Evolutionary conservation across 73 alveolate genomes (phyloP).

Genomic region (Blepharisma japonicum): DNA sequence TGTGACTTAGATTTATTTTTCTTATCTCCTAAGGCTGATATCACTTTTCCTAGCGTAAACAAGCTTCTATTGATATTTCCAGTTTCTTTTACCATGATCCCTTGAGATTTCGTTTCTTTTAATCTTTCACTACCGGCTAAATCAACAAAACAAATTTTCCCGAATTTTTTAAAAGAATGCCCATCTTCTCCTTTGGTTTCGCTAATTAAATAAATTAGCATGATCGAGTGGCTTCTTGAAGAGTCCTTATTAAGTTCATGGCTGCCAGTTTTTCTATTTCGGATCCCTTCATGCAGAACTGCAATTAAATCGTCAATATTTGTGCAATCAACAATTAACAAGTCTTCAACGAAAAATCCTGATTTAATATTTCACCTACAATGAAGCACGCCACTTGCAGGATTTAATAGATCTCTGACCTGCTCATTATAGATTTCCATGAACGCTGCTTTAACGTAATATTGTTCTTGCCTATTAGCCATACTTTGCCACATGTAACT

Average conservation of each 20-base stretch:
- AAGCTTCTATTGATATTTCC: constrained; percentile 94
- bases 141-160: constrained; percentile 97
- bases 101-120: constrained; percentile 93
- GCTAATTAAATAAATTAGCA: constrained; percentile 89
- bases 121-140: constrained; percentile 98
- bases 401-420: constrained; percentile 86
- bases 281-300: constrained; percentile 98
- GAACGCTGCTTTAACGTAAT: constrained; percentile 88
- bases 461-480: constrained; percentile 78
- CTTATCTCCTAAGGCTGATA: constrained; percentile 72
- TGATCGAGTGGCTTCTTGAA: constrained; percentile 93
- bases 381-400: constrained; percentile 77
- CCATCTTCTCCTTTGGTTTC: constrained; percentile 86
- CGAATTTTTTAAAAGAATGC: constrained; percentile 91
- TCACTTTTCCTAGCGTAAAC: constrained; percentile 96
- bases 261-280: constrained; percentile 93
- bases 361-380: constrained; percentile 96
- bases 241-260: constrained; percentile 98
- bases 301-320: constrained; percentile 88
- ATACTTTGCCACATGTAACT: constrained; percentile 85
- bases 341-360: constrained; percentile 98
- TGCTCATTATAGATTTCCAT: constrained; percentile 92
- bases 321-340: constrained; percentile 96
- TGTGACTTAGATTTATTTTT: constrained; percentile 68
- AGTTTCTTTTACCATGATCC: constrained; percentile 97